Percentiles rank a stretch among this genome's conserved stretches.
Conservation (phyloP, 192 early-diverging fungal genomes). For the Backusella parvicylindrica region DNA sequence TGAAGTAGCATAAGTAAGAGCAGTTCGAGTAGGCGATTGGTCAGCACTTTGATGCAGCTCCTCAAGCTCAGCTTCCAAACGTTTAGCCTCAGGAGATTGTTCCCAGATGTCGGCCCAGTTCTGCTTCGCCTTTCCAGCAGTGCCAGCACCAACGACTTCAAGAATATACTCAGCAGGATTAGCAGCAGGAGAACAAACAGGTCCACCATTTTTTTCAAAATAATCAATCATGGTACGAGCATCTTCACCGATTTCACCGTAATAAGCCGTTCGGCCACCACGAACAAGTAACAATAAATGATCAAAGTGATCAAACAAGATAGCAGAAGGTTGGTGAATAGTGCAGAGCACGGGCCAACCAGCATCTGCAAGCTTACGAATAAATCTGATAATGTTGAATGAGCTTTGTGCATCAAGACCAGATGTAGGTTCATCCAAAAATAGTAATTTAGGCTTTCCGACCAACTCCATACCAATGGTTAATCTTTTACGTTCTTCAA, state of each 20-base stretch:
- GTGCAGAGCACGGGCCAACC: slow-evolving; percentile 75
- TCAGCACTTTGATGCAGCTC: slow-evolving; percentile 42
- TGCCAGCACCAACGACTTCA: slow-evolving; percentile 71
- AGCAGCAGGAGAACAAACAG: slow-evolving; percentile 55
- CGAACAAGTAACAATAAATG: slow-evolving; percentile 74
- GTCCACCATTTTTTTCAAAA: slow-evolving; percentile 72
- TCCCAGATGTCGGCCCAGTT: slow-evolving; percentile 78
- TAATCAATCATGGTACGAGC: slow-evolving; percentile 63
- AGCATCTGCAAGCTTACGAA: slow-evolving; percentile 60
- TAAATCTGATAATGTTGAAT: slow-evolving; percentile 71
- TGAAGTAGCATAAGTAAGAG: slow-evolving; percentile 43
- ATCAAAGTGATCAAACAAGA: slow-evolving; percentile 83
- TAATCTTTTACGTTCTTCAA: slow-evolving; percentile 85
- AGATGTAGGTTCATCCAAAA: slow-evolving; percentile 89
- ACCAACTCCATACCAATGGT: slow-evolving; percentile 86
- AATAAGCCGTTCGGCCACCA: slow-evolving; percentile 77
- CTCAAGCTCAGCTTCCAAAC: slow-evolving; percentile 47
- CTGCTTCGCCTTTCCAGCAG: slow-evolving; percentile 27
- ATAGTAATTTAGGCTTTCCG: slow-evolving; percentile 70
- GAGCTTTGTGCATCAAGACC: slow-evolving; percentile 79
- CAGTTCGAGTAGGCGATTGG: slow-evolving; percentile 17
- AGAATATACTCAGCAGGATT: slow-evolving; percentile 89
- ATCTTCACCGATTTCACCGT: slow-evolving; percentile 75
- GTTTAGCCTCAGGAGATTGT: slow-evolving; percentile 47
- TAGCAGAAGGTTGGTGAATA: slow-evolving; percentile 83